Percentiles rank a stretch among this genome's conserved stretches.
Evolutionary conservation across 108 stramenopile genomes (phyloP).

Genomic region (Schizochytrium sp.): DNA sequence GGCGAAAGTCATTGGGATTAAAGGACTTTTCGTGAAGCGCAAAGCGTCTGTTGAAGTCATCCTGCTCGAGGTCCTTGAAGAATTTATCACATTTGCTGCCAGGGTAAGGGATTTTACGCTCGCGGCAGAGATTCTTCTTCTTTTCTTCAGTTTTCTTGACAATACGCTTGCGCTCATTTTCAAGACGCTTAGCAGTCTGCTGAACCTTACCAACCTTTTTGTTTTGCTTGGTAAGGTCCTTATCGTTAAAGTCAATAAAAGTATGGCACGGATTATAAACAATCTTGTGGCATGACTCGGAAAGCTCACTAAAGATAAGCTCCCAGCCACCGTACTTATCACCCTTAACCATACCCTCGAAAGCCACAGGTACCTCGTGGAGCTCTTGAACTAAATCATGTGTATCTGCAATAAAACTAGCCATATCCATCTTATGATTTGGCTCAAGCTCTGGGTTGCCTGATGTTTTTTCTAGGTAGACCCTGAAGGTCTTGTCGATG

Average conservation of each 20-base stretch:
- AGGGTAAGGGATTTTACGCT: slow-evolving; percentile 57
- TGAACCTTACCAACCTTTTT: slow-evolving; percentile 55
- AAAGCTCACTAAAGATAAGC: slow-evolving; percentile 45
- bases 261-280: slow-evolving; percentile 59
- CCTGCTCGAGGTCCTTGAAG: slow-evolving; percentile 22
- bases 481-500: slow-evolving; percentile 51
- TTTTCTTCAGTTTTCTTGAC: slow-evolving; percentile 57
- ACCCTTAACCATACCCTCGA: slow-evolving; percentile 60
- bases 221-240: slow-evolving; percentile 49
- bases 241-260: slow-evolving; percentile 56
- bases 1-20: slow-evolving; percentile 58
- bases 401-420: slow-evolving; percentile 6
- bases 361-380: slow-evolving; percentile 61
- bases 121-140: slow-evolving; percentile 53
- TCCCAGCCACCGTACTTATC: slow-evolving; percentile 56
- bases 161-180: slow-evolving; percentile 57
- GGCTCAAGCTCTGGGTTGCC: slow-evolving; percentile 36
- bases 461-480: slow-evolving; percentile 53
- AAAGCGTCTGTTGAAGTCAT: slow-evolving; percentile 27
- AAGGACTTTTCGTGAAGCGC: slow-evolving; percentile 53
- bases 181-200: slow-evolving; percentile 47
- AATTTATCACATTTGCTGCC: slow-evolving; percentile 56
- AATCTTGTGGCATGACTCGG: slow-evolving; percentile 43
- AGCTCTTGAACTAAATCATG: slow-evolving; percentile 60
- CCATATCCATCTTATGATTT: neutral